These are phyloP conservation scores for Filobasidium wieringae DNA, from an alignment of 768 basidiomycete species.

Conservation along the genomic window DNA sequence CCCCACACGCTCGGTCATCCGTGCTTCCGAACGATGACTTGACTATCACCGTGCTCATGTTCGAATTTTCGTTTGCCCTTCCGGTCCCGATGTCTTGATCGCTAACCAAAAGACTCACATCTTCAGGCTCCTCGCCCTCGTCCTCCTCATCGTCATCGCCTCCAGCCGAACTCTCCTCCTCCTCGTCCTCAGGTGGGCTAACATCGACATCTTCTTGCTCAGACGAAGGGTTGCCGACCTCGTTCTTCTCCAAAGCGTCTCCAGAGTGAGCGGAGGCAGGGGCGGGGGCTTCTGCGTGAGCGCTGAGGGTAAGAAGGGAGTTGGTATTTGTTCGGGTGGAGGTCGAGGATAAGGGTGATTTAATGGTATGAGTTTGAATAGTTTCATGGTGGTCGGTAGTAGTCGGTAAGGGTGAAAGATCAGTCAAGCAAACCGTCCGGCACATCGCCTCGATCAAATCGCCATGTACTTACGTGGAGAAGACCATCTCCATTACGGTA, in stretches of 20 bases:
- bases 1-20: no score
- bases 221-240: background rate
- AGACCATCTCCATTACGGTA: background rate
- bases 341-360: background rate
- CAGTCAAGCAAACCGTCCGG: conserved; percentile 2
- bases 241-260: no score
- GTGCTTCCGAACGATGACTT: no score
- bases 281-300: conserved; percentile 2
- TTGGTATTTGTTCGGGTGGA: background rate
- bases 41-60: background rate
- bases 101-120: conserved; percentile 50
- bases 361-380: background rate
- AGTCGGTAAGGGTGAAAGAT: conserved; percentile 12
- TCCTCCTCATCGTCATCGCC: conserved; percentile 32
- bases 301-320: background rate
- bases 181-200: conserved; percentile 9
- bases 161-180: conserved; percentile 40
- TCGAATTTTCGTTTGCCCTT: background rate
- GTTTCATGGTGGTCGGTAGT: conserved; percentile 14
- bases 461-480: background rate
- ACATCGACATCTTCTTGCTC: conserved; percentile 2
- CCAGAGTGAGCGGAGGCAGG: background rate
- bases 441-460: background rate
- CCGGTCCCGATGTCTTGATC: no score
- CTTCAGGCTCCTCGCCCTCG: conserved; percentile 55